phyloP scores from a whole-genome alignment of 2,329 filamentous ascomycete species.

The Aureobasidium subglaciale region DNA sequence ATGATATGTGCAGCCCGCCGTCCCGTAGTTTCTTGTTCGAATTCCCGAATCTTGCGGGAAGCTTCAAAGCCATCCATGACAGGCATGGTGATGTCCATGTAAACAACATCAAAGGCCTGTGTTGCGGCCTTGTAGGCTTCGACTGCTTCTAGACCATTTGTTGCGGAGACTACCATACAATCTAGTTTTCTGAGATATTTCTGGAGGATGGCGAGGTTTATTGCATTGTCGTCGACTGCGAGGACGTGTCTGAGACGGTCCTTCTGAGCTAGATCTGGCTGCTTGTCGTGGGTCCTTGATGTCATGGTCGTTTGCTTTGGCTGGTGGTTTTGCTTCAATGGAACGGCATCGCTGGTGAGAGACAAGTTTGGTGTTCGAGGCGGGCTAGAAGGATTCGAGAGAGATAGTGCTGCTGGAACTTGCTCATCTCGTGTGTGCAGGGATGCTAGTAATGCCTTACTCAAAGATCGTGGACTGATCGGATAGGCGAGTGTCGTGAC shows the following conservation, averaged over 20 bases:
- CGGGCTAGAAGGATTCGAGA: too few species aligned
- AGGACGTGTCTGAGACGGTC: background rate
- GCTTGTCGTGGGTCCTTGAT: too few species aligned
- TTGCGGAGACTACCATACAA: background rate
- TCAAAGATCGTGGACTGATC: background rate
- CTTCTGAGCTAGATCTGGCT: too few species aligned
- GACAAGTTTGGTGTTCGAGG: too few species aligned
- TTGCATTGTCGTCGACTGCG: background rate
- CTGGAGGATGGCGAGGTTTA: background rate
- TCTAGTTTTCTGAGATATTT: background rate
- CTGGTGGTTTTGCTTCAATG: too few species aligned
- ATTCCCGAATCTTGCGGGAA: constrained; percentile 25
- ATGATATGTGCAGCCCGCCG: constrained; percentile 18
- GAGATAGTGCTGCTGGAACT: too few species aligned
- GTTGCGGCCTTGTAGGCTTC: background rate
- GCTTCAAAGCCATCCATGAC: constrained; percentile 25
- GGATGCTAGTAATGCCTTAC: background rate
- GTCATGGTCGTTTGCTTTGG: too few species aligned
- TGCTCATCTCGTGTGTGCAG: too few species aligned
- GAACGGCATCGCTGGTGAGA: too few species aligned
- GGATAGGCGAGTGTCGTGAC: background rate
- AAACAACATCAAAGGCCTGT: constrained; percentile 6
- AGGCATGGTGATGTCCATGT: constrained; percentile 16
- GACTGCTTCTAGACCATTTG: background rate
- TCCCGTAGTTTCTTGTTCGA: constrained; percentile 19